A percentile compares a stretch with the other conserved stretches of the same genome.
These are phyloP conservation scores for Allium cepa DNA, from an alignment of 106 monocot genomes.

Conservation along the genomic window DNA sequence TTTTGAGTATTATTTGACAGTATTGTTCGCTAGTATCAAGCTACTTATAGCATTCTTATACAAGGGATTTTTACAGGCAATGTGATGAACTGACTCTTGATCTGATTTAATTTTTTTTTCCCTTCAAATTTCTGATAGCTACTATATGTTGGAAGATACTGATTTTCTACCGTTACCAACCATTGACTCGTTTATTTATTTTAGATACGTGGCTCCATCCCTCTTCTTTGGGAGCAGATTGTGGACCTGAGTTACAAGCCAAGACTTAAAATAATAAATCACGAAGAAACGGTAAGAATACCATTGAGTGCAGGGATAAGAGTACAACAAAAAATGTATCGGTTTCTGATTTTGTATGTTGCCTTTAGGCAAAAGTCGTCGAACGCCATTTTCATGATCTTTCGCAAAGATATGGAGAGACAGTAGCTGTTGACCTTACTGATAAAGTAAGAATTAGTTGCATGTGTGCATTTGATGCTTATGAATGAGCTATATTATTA, in stretches of 20 bases:
- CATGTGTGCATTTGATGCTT: background rate
- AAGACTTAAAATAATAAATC: constrained; percentile 54
- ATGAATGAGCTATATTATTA: background rate
- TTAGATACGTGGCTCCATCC: constrained; percentile 90
- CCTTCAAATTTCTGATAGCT: no score
- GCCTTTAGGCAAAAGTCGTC: constrained; percentile 62
- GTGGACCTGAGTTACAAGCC: constrained; percentile 95
- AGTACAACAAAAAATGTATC: no score
- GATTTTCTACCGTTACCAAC: no score
- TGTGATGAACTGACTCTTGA: no score
- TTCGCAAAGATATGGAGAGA: constrained; percentile 73
- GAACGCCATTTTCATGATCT: constrained; percentile 84
- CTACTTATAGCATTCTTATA: no score
- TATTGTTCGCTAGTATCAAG: no score
- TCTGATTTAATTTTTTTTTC: no score
- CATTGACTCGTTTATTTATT: no score
- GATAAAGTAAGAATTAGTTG: constrained; percentile 52
- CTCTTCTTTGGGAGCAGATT: constrained; percentile 97
- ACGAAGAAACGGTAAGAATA: constrained; percentile 63
- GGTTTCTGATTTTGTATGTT: background rate
- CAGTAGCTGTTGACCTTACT: constrained; percentile 65
- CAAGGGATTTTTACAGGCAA: no score
- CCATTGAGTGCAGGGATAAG: background rate
- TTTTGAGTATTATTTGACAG: no score
- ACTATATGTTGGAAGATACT: no score